Evolutionary conservation across 352 stramenopile genomes (phyloP).

Genomic region (Globisporangium parvum): DNA sequence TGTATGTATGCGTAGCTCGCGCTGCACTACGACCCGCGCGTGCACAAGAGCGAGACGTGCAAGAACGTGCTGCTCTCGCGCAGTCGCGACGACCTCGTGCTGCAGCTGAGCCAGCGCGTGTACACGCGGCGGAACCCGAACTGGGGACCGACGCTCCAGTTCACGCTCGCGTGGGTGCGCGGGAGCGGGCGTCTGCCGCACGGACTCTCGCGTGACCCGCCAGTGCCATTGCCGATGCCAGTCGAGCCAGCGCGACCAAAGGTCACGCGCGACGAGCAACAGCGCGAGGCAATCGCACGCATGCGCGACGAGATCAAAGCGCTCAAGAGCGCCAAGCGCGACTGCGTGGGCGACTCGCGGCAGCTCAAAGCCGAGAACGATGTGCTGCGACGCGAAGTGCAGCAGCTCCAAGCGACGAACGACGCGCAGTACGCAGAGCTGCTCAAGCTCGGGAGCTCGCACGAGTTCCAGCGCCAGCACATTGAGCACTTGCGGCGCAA

Average conservation of each 20-base stretch:
- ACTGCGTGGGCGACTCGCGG: constrained; percentile 1
- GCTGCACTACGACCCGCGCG: constrained; percentile 6
- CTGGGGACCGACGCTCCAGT: constrained; percentile 5
- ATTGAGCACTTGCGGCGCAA: constrained; percentile 8
- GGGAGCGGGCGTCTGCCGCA: constrained; percentile 1
- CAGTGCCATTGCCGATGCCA: neutral
- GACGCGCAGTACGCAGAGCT: constrained; percentile 11
- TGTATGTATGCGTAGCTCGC: neutral
- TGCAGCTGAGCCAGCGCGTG: constrained; percentile 11
- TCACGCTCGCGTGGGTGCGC: constrained; percentile 9
- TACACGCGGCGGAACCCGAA: constrained; percentile 10
- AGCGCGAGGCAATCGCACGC: constrained; percentile 2
- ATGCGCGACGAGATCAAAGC: constrained; percentile 8
- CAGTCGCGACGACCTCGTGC: constrained; percentile 4
- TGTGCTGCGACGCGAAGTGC: constrained; percentile 4
- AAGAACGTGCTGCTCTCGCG: constrained; percentile 10
- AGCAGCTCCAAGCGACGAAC: constrained; percentile 5
- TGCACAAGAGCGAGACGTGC: constrained; percentile 10
- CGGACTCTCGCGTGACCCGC: constrained; percentile 3
- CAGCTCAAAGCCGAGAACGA: constrained; percentile 10
- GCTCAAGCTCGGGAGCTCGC: constrained; percentile 9
- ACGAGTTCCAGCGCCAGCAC: constrained; percentile 13
- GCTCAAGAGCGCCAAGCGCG: constrained; percentile 5
- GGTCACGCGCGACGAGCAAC: constrained; percentile 3
- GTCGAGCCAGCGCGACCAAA: neutral